Base-by-base conservation (phyloP, 331 rosid species). In the Prunus yedoensis region DNA sequence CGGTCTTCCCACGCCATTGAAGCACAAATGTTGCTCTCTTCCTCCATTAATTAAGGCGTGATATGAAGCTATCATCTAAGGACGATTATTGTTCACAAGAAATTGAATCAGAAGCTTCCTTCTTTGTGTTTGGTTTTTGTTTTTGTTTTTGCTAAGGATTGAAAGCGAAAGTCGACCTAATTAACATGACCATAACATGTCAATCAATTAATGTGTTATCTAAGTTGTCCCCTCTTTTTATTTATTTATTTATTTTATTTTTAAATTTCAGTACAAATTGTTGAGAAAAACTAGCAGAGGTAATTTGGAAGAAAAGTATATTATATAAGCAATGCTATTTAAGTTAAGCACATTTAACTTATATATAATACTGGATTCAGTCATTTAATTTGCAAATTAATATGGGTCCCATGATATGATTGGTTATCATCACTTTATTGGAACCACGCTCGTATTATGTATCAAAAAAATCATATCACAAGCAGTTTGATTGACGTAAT, bases 371-470 rank as follows among this genome's bases (percentile, higher is more conserved):
- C 25, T 23, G 25, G 25, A 23, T 35, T 49, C 14, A 47, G 41
- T 68, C 0, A 68, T 49, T 10, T 28, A 20, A 21, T 21, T 0
- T 21, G 41, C 13, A 27, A 59, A 25, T 71, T 58, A 53, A 53
- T 21, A 16, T 70, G 75, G 75, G 17, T 71, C 65, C 17, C 65
- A 54, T 11, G 41, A 54, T 20, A 53, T 41, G 52, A 68, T 54
- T 53, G 21, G 7, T 20, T 10, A 32, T 32, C 38, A 32, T 70
- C 13, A 70, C n/a, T 23, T 5, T 28, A 10, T 43, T 71, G 10
- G 16, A 43, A 21, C 25, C 15, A 27, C 25, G 41, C 0, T 9
- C 25, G 14, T 56, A 4, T 49, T 25, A 41, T 16, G 14, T 57
- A 54, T 28, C 43, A 62, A 10, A 51, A 41, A 21, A 30, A 28